A percentile compares a stretch with the other conserved stretches of the same genome.
Evolutionary conservation across 345 rosid species (phyloP).

Genomic region (Linum lewisii): DNA sequence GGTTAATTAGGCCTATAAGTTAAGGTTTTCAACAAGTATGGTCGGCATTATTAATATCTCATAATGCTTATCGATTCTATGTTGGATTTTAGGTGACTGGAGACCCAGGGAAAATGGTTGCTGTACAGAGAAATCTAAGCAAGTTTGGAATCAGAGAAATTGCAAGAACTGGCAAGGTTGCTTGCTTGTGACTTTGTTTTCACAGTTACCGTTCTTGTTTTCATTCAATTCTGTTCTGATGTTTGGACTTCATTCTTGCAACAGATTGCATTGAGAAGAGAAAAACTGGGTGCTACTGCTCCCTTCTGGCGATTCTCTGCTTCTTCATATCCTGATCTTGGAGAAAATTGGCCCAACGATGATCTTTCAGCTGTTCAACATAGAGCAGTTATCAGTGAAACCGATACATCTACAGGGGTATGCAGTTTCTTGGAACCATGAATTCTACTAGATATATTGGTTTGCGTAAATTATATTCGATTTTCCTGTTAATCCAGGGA

Average conservation of each 20-base stretch:
- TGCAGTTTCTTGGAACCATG: slow-evolving; percentile 21
- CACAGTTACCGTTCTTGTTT: not conserved
- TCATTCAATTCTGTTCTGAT: not conserved
- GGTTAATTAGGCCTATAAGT: too few species aligned
- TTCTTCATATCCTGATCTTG: slow-evolving; percentile 91
- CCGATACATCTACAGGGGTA: slow-evolving; percentile 47
- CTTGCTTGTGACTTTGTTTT: slow-evolving; percentile 8
- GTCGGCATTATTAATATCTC: too few species aligned
- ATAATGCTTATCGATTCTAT: not conserved
- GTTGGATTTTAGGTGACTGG: slow-evolving; percentile 65
- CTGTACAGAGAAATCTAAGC: slow-evolving; percentile 71
- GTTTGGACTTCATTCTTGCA: slow-evolving; percentile 10
- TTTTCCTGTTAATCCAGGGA: slow-evolving; percentile 38
- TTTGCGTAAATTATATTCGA: slow-evolving; percentile 2
- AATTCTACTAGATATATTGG: not conserved
- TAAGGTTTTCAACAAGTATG: not conserved
- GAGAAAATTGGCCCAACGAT: slow-evolving; percentile 30
- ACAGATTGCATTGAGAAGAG: slow-evolving; percentile 91
- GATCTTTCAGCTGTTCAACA: slow-evolving; percentile 35
- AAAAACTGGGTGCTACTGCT: slow-evolving; percentile 82
- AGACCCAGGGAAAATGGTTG: slow-evolving; percentile 95
- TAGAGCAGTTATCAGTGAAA: slow-evolving; percentile 30
- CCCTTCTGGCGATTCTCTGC: slow-evolving; percentile 99
- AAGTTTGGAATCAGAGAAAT: slow-evolving; percentile 91
- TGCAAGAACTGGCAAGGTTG: slow-evolving; percentile 76